These are phyloP conservation scores for Coemansia sp. DNA, from an alignment of 192 early-diverging fungal genomes.

Conservation along the genomic window DNA sequence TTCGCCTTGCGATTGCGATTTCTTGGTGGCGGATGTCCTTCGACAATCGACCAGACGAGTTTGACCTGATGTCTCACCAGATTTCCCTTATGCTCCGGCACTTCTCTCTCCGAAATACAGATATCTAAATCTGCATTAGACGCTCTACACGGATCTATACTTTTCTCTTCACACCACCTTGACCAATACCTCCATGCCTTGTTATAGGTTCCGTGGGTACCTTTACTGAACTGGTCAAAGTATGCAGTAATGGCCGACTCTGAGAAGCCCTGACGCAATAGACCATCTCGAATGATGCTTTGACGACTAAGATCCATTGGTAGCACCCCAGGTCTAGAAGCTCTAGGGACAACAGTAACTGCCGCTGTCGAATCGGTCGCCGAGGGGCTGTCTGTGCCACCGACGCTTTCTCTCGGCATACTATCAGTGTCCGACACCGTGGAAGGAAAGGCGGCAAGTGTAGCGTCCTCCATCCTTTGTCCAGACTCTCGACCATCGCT, in stretches of 20 bases:
- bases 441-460: too few relatives aligned
- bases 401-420: too few relatives aligned
- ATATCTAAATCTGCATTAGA: background rate
- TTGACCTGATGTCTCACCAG: too few relatives aligned
- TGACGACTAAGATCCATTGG: background rate
- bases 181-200: background rate
- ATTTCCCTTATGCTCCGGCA: background rate
- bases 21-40: background rate
- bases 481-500: too few relatives aligned
- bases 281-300: background rate
- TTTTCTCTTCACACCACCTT: background rate
- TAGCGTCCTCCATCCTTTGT: too few relatives aligned
- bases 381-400: too few relatives aligned
- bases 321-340: background rate
- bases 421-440: too few relatives aligned
- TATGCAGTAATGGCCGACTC: background rate
- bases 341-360: background rate
- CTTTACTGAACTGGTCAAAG: background rate
- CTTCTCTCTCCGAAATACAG: background rate
- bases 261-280: background rate
- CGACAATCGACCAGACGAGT: background rate
- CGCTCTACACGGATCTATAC: background rate
- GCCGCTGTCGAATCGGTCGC: background rate
- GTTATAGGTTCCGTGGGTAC: background rate
- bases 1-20: background rate